Conservation (phyloP, 192 early-diverging fungal species). For the Rhizophagus sp. region DNA sequence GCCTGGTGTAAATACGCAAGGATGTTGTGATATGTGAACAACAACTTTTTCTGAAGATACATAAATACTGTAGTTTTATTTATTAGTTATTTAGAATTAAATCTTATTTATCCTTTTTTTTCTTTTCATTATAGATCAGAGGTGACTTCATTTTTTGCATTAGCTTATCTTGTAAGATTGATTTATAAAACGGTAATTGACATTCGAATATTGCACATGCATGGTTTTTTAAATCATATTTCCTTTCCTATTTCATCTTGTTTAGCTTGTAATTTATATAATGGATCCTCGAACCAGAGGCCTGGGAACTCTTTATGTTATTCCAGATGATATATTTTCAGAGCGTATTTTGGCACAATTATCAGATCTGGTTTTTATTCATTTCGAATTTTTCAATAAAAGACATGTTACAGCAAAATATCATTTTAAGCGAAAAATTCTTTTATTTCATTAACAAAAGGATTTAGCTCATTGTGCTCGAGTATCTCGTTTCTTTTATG, state of each 20-base stretch:
- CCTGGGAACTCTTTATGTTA: background rate
- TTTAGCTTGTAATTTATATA: background rate
- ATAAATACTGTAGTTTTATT: background rate
- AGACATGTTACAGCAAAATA: background rate
- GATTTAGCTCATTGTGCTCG: background rate
- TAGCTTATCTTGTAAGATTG: too few species aligned
- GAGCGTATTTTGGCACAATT: background rate
- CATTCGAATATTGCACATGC: too few species aligned
- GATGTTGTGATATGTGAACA: slow-evolving; percentile 21
- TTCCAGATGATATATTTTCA: slow-evolving; percentile 9
- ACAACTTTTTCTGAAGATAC: slow-evolving; percentile 1
- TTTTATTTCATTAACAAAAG: background rate
- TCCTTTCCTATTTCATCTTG: background rate
- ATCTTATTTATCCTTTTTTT: background rate
- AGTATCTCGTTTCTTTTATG: slow-evolving; percentile 36
- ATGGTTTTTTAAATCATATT: background rate
- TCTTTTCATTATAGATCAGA: background rate
- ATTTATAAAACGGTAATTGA: too few species aligned
- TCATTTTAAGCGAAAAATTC: background rate
- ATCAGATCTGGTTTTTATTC: background rate
- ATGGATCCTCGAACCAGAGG: background rate
- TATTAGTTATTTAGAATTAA: background rate
- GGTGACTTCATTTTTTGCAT: too few species aligned
- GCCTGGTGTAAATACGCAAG: slow-evolving; percentile 18
- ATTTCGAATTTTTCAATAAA: background rate